These are phyloP conservation scores for Penicillium fimorum DNA, from an alignment of 495 filamentous ascomycete species.

Conservation along the genomic window DNA sequence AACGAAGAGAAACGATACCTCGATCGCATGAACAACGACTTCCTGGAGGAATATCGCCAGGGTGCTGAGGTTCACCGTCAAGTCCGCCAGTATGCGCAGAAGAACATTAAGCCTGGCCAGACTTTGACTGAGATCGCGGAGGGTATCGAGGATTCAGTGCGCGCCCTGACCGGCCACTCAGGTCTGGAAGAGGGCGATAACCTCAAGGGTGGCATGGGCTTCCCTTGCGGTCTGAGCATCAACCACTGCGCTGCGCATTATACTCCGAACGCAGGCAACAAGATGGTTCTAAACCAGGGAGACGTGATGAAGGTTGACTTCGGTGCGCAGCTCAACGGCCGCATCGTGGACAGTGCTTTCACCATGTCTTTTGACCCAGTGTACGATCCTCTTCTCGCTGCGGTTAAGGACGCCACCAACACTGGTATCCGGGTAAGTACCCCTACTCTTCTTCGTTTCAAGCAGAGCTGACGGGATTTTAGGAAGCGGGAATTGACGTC, in stretches of 20 bases:
- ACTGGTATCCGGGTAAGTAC: conserved; percentile 64
- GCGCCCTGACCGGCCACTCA: conserved; percentile 72
- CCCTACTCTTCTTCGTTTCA: neutral
- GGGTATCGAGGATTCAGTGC: conserved; percentile 81
- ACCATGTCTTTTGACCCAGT: conserved; percentile 83
- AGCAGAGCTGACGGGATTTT: conserved; percentile 24
- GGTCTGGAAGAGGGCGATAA: conserved; percentile 79
- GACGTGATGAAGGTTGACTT: conserved; percentile 96
- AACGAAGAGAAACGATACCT: conserved; percentile 85
- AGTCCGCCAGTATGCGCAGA: conserved; percentile 78
- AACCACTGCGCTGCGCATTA: conserved; percentile 90
- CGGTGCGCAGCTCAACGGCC: conserved; percentile 85
- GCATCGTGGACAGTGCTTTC: conserved; percentile 91
- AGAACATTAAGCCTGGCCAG: conserved; percentile 78
- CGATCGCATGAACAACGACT: conserved; percentile 79
- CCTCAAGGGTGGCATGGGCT: conserved; percentile 79
- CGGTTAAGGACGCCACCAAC: conserved; percentile 85
- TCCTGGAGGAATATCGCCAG: conserved; percentile 81
- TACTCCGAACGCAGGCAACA: conserved; percentile 88
- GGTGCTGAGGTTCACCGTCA: conserved; percentile 87
- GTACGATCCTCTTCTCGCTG: conserved; percentile 78
- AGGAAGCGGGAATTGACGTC: conserved; percentile 62
- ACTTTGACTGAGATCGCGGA: conserved; percentile 78
- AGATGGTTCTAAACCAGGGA: conserved; percentile 72
- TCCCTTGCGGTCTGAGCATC: conserved; percentile 81